These are phyloP conservation scores for Ogataea salicorniae DNA, from an alignment of 805 yeast species.

Conservation along the genomic window DNA sequence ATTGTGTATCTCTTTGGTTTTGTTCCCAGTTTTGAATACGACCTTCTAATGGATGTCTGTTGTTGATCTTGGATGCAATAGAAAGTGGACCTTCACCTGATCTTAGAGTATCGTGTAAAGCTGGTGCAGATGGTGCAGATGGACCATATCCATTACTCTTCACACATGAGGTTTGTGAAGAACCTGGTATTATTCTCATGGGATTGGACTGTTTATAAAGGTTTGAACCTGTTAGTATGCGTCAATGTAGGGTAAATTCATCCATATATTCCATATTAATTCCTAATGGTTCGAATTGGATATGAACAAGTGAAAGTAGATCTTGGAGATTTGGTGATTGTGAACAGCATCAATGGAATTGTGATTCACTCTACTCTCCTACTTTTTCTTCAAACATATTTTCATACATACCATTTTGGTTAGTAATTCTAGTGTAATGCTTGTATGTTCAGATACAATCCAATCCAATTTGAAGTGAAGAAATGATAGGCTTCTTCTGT, in stretches of 20 bases:
- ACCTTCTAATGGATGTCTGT: conserved; percentile 81
- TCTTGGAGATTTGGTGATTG: too few relatives aligned
- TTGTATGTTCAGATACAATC: too few relatives aligned
- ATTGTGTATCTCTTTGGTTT: conserved; percentile 60
- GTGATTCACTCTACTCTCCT: too few relatives aligned
- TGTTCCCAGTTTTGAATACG: conserved; percentile 77
- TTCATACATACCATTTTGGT: too few relatives aligned
- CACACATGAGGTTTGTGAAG: conserved; percentile 40
- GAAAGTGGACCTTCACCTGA: conserved; percentile 59
- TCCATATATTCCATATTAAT: not conserved
- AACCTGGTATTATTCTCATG: conserved; percentile 52
- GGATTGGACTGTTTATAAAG: conserved; percentile 28
- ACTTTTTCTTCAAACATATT: too few relatives aligned
- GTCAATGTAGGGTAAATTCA: not conserved
- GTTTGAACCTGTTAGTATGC: not conserved
- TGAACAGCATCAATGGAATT: too few relatives aligned
- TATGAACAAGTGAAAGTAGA: too few relatives aligned
- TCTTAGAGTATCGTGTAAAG: conserved; percentile 64
- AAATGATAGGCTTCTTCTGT: too few relatives aligned
- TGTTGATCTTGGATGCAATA: conserved; percentile 57
- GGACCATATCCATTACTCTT: conserved; percentile 48
- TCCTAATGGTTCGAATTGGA: not conserved
- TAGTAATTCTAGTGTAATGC: too few relatives aligned
- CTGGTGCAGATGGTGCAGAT: conserved; percentile 62
- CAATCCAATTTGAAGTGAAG: too few relatives aligned